Conservation (phyloP, 805 yeast species). For the Pichia ethanolica region DNA sequence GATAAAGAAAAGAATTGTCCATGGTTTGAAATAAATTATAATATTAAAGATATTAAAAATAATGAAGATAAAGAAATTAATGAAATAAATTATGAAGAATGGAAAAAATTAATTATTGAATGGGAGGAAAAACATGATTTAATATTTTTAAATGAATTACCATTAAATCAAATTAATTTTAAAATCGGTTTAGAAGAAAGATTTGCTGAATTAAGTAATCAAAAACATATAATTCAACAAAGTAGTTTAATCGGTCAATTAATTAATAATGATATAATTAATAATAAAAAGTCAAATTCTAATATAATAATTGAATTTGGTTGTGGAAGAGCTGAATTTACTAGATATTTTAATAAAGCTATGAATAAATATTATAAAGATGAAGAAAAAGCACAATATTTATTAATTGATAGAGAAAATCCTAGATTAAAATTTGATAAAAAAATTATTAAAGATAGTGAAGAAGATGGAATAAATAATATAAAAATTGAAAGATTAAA, state of each 20-base stretch:
- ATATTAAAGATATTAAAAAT: slow-evolving; percentile 25
- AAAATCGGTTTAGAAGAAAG: slow-evolving; percentile 34
- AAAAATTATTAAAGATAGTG: slow-evolving; percentile 52
- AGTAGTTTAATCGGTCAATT: slow-evolving; percentile 70
- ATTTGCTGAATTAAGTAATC: slow-evolving; percentile 43
- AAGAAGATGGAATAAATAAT: slow-evolving; percentile 15
- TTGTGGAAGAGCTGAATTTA: slow-evolving; percentile 82
- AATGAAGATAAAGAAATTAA: neutral
- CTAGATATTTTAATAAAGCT: slow-evolving; percentile 48
- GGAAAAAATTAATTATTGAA: slow-evolving; percentile 16
- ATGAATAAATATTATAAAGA: slow-evolving; percentile 13
- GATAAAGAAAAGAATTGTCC: slow-evolving; percentile 22
- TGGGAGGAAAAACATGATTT: slow-evolving; percentile 11
- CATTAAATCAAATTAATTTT: slow-evolving; percentile 17
- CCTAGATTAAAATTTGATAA: slow-evolving; percentile 73
- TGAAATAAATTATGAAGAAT: slow-evolving; percentile 16
- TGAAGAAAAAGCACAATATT: slow-evolving; percentile 25
- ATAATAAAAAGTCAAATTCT: slow-evolving; percentile 12
- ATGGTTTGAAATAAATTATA: slow-evolving; percentile 48
- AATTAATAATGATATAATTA: slow-evolving; percentile 33
- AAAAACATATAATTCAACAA: slow-evolving; percentile 79
- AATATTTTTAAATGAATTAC: slow-evolving; percentile 7
- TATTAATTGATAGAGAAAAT: slow-evolving; percentile 69
- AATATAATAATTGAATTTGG: slow-evolving; percentile 68
- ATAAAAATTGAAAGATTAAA: slow-evolving; percentile 39